Conservation (phyloP, 768 basidiomycete genomes). For the Leccinellum luteum region DNA sequence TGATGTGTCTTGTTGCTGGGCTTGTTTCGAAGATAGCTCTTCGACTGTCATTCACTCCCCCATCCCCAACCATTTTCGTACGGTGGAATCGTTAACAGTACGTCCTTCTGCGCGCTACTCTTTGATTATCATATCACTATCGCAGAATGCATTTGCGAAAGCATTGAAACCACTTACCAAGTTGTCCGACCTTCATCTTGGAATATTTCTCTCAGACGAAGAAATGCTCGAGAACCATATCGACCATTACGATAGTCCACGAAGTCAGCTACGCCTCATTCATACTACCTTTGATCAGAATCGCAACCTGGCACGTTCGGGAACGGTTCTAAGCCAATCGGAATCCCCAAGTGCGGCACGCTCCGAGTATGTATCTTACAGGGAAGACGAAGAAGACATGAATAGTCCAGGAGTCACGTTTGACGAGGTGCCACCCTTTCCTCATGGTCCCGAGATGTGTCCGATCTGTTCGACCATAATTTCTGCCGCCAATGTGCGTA, state of each 20-base stretch:
- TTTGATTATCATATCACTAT: conserved; percentile 5
- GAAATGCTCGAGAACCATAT: conserved; percentile 46
- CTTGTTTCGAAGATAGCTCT: conserved; percentile 62
- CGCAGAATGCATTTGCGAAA: conserved; percentile 42
- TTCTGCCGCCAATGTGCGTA: conserved; percentile 33
- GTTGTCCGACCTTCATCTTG: conserved; percentile 53
- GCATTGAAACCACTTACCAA: conserved; percentile 45
- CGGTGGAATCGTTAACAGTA: conserved; percentile 50
- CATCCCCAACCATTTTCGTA: conserved; percentile 48
- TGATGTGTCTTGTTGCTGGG: conserved; percentile 57
- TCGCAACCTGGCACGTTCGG: not conserved
- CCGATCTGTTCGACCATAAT: conserved; percentile 34
- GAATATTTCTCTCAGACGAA: conserved; percentile 60
- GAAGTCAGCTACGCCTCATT: conserved; percentile 18
- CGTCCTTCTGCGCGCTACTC: conserved; percentile 21
- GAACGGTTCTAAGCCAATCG: conserved; percentile 24
- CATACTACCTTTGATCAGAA: conserved; percentile 11
- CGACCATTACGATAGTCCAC: conserved; percentile 28
- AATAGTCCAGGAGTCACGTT: not conserved
- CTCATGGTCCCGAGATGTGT: conserved; percentile 34
- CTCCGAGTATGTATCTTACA: conserved; percentile 22
- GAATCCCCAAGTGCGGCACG: conserved; percentile 9
- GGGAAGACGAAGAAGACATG: conserved; percentile 15
- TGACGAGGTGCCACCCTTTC: conserved; percentile 23
- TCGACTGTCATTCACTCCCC: conserved; percentile 59